phyloP scores from a whole-genome alignment of 1,284 basidiomycete genomes.

The Apiotrichum gracile region DNA sequence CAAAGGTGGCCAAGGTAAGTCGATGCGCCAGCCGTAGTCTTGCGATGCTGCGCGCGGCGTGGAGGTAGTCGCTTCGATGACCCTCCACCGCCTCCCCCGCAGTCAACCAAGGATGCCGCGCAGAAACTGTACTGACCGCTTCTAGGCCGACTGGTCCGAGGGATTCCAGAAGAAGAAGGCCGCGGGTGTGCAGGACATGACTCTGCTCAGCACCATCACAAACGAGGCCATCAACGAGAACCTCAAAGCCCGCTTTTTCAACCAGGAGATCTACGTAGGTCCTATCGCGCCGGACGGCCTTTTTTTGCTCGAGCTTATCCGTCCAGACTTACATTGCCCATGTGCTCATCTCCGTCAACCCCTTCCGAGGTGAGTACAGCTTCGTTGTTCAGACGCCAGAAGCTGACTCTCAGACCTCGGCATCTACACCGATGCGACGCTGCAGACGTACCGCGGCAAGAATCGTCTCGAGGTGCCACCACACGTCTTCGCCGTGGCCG shows the following conservation, averaged over 20 bases:
- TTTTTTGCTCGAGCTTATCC: background rate
- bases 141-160: constrained; percentile 93
- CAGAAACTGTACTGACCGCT: background rate
- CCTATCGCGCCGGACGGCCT: background rate
- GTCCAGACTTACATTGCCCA: constrained; percentile 86
- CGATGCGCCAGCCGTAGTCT: too few relatives aligned
- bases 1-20: constrained; percentile 19
- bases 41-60: too few relatives aligned
- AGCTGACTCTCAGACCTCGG: constrained; percentile 64
- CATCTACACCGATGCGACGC: constrained; percentile 89
- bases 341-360: constrained; percentile 97
- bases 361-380: constrained; percentile 69
- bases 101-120: background rate
- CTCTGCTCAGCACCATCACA: constrained; percentile 89
- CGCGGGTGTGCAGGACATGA: constrained; percentile 98
- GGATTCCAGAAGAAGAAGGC: constrained; percentile 98
- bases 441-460: constrained; percentile 89
- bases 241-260: constrained; percentile 90
- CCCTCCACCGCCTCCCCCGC: background rate
- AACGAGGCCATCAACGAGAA: constrained; percentile 99
- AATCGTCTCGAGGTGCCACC: constrained; percentile 97
- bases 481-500: constrained; percentile 96
- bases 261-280: constrained; percentile 82
- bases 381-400: background rate
- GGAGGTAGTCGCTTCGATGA: too few relatives aligned